Base-by-base conservation (phyloP, 768 basidiomycete species). In the Sarcodon sp. region DNA sequence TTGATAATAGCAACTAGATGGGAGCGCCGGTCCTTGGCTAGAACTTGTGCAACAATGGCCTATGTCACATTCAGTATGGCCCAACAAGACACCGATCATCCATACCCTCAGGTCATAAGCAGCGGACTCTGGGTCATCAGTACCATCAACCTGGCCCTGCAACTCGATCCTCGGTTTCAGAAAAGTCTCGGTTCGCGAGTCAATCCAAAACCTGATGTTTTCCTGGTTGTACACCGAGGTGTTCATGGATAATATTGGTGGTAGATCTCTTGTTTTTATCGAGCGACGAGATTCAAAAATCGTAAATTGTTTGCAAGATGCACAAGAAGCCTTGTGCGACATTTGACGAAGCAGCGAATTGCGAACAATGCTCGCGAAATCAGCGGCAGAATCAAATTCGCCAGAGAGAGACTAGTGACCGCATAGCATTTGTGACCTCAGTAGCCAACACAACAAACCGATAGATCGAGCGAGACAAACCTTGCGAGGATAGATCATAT, bases 1-100 rank as follows among this genome's bases (percentile, higher is more conserved):
- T 85, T 90, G 35, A 94, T 72, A 48, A 96, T 77, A 1, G 92
- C 83, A 10, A 94, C 87, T 15, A 98, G 71, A 63, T 98, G 96
- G 0, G 87, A 81, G 37, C 74, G 73, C 35, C 75, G 75, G 36
- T 78, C 77, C 54, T 84, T 88, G 11, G 76, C 69, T 44, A 76
- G 71, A 6, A 96, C 77, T 60, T 94, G 85, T 5, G 84, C 80
- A 6, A 96, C 75, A 52, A 97, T 67, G 8, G 87, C 78, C 88
- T 96, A 53, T 6, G 39, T 50, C 13, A 5, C 3, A 27, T 32
- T 7, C 43, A 33, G 12, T n/a, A 11, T 44, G 4, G 41, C 21
- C 9, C 2, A 1, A n/a, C 13, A 21, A 32, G 4, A 33, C 35
- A 32, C 21, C 21, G 21, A 27, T 27, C 21, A 27, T 27, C 64